Conservation (phyloP, 768 basidiomycete genomes). For the Trametes meyenii region DNA sequence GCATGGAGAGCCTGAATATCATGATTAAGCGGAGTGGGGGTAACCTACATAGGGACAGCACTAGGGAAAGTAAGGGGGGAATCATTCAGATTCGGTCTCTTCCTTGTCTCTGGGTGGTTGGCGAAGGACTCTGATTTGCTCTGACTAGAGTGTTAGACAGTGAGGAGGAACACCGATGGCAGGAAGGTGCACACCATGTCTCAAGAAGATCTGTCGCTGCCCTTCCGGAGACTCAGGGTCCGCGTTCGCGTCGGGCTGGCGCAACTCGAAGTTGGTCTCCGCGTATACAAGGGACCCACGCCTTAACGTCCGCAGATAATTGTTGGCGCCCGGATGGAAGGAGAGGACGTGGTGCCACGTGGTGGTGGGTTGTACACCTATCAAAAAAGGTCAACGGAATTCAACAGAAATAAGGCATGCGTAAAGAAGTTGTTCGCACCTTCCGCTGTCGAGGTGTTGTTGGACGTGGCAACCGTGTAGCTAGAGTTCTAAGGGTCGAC, state of each 20-base stretch:
- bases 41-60: conserved; percentile 19
- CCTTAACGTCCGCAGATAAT: conserved; percentile 62
- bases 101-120: conserved; percentile 8
- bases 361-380: conserved; percentile 51
- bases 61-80: not conserved
- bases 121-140: conserved; percentile 54
- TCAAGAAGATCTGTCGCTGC: conserved; percentile 81
- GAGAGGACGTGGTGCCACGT: conserved; percentile 82
- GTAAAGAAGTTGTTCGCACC: conserved; percentile 26
- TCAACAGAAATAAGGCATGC: not conserved
- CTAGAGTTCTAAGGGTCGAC: conserved; percentile 38
- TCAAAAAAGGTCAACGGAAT: conserved; percentile 27
- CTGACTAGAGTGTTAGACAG: conserved; percentile 38
- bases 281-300: conserved; percentile 81
- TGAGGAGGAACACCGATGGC: not conserved
- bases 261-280: conserved; percentile 76
- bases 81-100: conserved; percentile 5
- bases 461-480: conserved; percentile 77
- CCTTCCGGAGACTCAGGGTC: conserved; percentile 69
- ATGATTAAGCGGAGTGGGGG: conserved; percentile 7
- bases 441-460: conserved; percentile 65
- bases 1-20: conserved; percentile 15
- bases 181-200: conserved; percentile 56
- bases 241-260: conserved; percentile 67
- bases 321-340: conserved; percentile 64